Base-by-base conservation (phyloP, 179 eudicot genomes). In the Actinidia arguta region DNA sequence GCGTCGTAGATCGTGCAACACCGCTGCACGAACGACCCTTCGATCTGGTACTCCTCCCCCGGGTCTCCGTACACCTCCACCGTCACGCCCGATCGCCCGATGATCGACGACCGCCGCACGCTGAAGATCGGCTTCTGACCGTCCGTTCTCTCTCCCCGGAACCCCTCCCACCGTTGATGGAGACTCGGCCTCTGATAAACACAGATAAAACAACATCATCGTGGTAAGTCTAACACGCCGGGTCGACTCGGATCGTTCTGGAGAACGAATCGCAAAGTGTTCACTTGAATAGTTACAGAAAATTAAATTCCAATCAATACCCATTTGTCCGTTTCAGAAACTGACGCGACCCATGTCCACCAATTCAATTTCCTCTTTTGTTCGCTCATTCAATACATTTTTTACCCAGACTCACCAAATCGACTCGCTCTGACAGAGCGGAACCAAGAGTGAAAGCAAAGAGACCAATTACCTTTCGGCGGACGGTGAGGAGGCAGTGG, bases 91-190 rank as follows among this genome's bases (percentile, higher is more conserved):
- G 92, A 90, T 70, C 89, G 90, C 72, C 94, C 94, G 58, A 90
- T 84, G 24, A 90, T 87, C 10, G 92, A 88, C 44, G 94, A 92
- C 64, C 92, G 68, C 8, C 79, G 74, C 16, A 92, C 93, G 82
- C 94, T 87, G 85, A 92, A 92, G 72, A 91, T 87, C 6, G 92
- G 90, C 76, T 92, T 88, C 75, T 88, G 86, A 25, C 88, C 89
- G 0, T 88, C 90, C 6, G 12, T 73, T 66, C 89, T 62, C 73
- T 92, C 95, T 25, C 95, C 94, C 72, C 76, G 0, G 82, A 80
- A 91, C 4, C 91, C 95, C 59, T 92, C 95, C 95, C 95, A 92
- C 67, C 95, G 84, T 24, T 88, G 89, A 85, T 90, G 94, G n/a
- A 92, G 83, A 80, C 95, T 92, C 73, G 90, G 89, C 79, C 90